phyloP scores from a whole-genome alignment of 345 rosid species.

The Linum trigynum region DNA sequence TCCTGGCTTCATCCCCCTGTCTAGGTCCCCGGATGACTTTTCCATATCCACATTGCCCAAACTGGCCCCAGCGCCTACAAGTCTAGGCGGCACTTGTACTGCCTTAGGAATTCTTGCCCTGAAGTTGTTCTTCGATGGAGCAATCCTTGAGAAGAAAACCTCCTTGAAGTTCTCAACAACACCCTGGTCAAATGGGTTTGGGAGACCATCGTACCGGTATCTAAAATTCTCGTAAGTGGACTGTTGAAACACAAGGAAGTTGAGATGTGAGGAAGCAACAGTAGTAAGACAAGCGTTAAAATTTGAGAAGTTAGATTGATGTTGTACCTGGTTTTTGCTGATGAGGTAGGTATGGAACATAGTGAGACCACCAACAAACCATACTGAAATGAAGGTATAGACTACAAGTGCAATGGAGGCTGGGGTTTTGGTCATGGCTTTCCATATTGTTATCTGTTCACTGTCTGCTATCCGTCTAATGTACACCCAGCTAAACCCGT shows the following conservation, averaged over 20 bases:
- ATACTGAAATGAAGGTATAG: conserved; percentile 57
- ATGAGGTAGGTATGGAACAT: conserved; percentile 80
- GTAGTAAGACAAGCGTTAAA: background rate
- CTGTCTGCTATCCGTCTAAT: conserved; percentile 54
- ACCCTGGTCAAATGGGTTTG: conserved; percentile 78
- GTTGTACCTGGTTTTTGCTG: conserved; percentile 75
- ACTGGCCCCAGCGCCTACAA: conserved; percentile 17
- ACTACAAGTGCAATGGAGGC: conserved; percentile 73
- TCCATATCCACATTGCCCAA: conserved; percentile 36
- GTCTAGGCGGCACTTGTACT: conserved; percentile 41
- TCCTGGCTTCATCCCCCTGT: conserved; percentile 62
- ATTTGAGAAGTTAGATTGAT: background rate
- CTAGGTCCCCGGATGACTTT: conserved; percentile 43
- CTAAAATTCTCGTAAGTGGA: conserved; percentile 90
- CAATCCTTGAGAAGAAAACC: conserved; percentile 55
- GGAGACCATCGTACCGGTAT: conserved; percentile 48
- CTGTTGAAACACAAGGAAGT: conserved; percentile 36
- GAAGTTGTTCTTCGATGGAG: conserved; percentile 67
- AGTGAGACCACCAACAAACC: conserved; percentile 96
- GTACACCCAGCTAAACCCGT: conserved; percentile 84
- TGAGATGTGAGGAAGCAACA: background rate
- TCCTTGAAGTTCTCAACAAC: conserved; percentile 54
- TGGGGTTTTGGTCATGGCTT: conserved; percentile 70
- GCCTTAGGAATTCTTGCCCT: conserved; percentile 55
- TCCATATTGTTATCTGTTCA: conserved; percentile 62